Percentiles rank a stretch among this genome's conserved stretches.
Conservation (phyloP, 345 rosid genomes). For the Combretum micranthum region DNA sequence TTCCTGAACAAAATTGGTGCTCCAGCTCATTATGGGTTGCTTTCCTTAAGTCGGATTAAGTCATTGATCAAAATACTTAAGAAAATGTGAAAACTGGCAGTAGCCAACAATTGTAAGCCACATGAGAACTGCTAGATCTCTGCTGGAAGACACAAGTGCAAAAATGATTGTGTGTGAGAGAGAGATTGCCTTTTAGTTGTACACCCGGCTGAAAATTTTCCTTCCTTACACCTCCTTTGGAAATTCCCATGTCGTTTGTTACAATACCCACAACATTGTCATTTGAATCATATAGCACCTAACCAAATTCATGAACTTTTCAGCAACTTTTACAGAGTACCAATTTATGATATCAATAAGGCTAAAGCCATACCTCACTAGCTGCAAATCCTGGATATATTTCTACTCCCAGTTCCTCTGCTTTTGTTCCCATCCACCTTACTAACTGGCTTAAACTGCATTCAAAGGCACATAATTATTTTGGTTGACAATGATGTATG, state of each 20-base stretch:
- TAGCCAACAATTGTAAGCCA: neutral
- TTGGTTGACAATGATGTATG: too few species aligned
- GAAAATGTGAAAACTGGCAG: neutral
- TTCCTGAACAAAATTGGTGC: too few species aligned
- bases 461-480: conserved; percentile 5
- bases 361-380: conserved; percentile 54
- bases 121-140: neutral
- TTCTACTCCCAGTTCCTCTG: conserved; percentile 92
- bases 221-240: conserved; percentile 85
- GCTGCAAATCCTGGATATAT: conserved; percentile 98
- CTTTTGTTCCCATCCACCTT: conserved; percentile 86
- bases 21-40: too few species aligned
- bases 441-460: conserved; percentile 83
- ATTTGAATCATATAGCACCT: conserved; percentile 67
- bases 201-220: conserved; percentile 84
- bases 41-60: neutral
- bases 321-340: neutral
- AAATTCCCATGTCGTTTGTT: conserved; percentile 96
- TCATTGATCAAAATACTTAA: neutral
- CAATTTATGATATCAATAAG: conserved; percentile 4
- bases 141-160: too few species aligned
- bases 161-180: conserved; percentile 14
- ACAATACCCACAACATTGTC: conserved; percentile 69
- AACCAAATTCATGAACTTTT: conserved; percentile 17
- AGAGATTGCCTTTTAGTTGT: conserved; percentile 55